These are phyloP conservation scores for Neolecta irregularis DNA, from an alignment of 1,139 yeast genomes.

Conservation along the genomic window DNA sequence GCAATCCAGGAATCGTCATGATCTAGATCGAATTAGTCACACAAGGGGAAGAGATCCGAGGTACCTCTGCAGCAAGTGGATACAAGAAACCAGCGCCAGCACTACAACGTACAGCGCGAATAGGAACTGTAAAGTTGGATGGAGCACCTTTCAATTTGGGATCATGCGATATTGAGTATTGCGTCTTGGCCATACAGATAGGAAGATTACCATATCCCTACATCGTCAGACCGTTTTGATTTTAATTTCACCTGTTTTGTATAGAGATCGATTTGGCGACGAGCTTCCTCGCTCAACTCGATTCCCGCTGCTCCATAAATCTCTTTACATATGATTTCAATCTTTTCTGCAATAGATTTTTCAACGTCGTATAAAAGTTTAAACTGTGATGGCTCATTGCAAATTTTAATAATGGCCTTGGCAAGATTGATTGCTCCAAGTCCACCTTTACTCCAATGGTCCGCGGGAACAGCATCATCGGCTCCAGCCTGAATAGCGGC, in stretches of 20 bases:
- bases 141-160: conserved; percentile 91
- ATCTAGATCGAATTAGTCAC: no score
- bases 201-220: conserved; percentile 80
- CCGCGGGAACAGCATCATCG: conserved; percentile 76
- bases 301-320: conserved; percentile 93
- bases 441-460: conserved; percentile 99
- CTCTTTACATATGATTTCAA: conserved; percentile 63
- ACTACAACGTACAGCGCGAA: conserved; percentile 83
- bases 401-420: conserved; percentile 63
- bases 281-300: conserved; percentile 75
- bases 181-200: conserved; percentile 94
- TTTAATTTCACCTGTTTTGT: conserved; percentile 37
- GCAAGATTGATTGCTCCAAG: conserved; percentile 83
- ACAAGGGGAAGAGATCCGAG: no score
- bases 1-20: conserved; percentile 93
- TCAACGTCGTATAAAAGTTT: conserved; percentile 56
- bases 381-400: conserved; percentile 42
- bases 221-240: neutral
- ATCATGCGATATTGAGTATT: conserved; percentile 90
- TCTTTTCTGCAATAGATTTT: conserved; percentile 65
- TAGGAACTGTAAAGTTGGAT: conserved; percentile 83
- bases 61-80: conserved; percentile 92
- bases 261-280: conserved; percentile 66
- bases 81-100: conserved; percentile 95
- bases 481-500: conserved; percentile 92